These are phyloP conservation scores for Zasmidium citrigriseum DNA, from an alignment of 2,329 filamentous ascomycete genomes.

Conservation along the genomic window DNA sequence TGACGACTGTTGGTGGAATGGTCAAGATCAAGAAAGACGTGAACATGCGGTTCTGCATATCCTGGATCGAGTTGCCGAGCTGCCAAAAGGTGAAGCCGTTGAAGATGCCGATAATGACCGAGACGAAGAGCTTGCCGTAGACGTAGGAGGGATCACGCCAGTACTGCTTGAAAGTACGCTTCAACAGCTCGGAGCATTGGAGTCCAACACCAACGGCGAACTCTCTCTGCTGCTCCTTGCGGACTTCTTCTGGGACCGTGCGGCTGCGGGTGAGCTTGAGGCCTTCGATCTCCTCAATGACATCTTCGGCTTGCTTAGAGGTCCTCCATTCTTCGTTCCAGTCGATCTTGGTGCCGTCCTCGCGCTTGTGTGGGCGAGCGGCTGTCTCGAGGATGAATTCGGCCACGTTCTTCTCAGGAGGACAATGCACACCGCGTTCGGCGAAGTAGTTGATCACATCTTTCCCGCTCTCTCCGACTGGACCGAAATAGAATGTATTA, in stretches of 20 bases:
- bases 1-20: slow-evolving; percentile 70
- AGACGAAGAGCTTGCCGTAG: slow-evolving; percentile 74
- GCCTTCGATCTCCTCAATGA: slow-evolving; percentile 66
- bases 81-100: no score
- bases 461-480: slow-evolving; percentile 66
- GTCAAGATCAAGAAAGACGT: slow-evolving; percentile 61
- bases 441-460: slow-evolving; percentile 69
- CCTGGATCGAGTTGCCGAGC: slow-evolving; percentile 64
- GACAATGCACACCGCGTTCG: slow-evolving; percentile 65
- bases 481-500: slow-evolving; percentile 73
- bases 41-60: slow-evolving; percentile 79
- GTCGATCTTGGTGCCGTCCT: slow-evolving; percentile 60
- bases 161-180: slow-evolving; percentile 70
- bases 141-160: slow-evolving; percentile 70
- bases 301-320: no score
- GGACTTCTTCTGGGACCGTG: slow-evolving; percentile 33
- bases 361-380: slow-evolving; percentile 55
- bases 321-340: slow-evolving; percentile 76
- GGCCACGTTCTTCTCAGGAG: no score
- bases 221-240: slow-evolving; percentile 41
- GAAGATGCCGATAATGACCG: slow-evolving; percentile 72
- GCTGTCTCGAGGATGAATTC: slow-evolving; percentile 67
- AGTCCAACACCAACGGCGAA: slow-evolving; percentile 66
- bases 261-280: slow-evolving; percentile 61
- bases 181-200: slow-evolving; percentile 68